Evolutionary conservation across 192 early-diverging fungal species (phyloP).

Genomic region (Coemansia sp.): DNA sequence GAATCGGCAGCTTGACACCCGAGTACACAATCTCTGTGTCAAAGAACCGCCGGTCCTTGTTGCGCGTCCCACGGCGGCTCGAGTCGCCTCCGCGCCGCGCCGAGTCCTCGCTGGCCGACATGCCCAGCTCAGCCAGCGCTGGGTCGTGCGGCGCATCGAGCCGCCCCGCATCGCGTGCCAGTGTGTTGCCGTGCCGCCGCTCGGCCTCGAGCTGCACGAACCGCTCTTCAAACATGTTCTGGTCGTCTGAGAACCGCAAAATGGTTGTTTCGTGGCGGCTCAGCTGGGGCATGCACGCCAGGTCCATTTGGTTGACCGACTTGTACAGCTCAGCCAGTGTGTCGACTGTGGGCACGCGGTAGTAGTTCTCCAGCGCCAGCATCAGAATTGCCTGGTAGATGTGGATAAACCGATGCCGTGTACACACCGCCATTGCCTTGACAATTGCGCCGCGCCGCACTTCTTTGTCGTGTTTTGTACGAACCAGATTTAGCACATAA

Average conservation of each 20-base stretch:
- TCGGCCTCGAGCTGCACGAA: constrained; percentile 56
- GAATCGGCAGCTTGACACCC: constrained; percentile 81
- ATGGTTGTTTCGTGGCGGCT: constrained; percentile 79
- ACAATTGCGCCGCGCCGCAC: constrained; percentile 86
- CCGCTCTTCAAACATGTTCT: constrained; percentile 83
- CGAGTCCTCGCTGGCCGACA: constrained; percentile 40
- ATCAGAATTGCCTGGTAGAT: constrained; percentile 90
- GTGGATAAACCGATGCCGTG: constrained; percentile 85
- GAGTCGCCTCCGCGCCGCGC: constrained; percentile 39
- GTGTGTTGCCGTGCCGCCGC: constrained; percentile 22
- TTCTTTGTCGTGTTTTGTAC: constrained; percentile 83
- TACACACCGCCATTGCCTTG: constrained; percentile 93
- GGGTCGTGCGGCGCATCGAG: constrained; percentile 24
- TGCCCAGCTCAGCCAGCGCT: constrained; percentile 24
- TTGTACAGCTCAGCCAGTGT: constrained; percentile 78
- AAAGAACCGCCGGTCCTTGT: constrained; percentile 86
- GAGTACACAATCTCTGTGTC: constrained; percentile 85
- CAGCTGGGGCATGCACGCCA: constrained; percentile 75
- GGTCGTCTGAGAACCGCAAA: constrained; percentile 77
- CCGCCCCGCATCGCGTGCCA: constrained; percentile 31
- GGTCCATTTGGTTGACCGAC: constrained; percentile 83
- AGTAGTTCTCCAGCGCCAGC: constrained; percentile 90
- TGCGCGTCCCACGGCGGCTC: constrained; percentile 42
- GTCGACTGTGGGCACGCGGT: constrained; percentile 68
- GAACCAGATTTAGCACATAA: constrained; percentile 91